These are phyloP conservation scores for Domatiomyces globalis DNA, from an alignment of 2,329 filamentous ascomycete genomes.

Conservation along the genomic window DNA sequence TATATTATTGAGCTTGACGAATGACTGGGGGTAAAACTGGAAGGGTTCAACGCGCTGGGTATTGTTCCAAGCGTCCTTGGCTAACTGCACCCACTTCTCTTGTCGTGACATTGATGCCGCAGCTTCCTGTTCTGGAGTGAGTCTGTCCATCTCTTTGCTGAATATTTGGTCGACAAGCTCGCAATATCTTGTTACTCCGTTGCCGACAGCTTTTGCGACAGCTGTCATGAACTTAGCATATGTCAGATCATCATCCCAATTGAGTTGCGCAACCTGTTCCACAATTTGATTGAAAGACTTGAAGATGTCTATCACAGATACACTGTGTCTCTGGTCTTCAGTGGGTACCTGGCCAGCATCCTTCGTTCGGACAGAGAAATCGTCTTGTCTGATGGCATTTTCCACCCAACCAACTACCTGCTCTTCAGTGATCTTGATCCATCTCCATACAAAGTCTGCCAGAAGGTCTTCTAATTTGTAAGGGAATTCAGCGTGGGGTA, in stretches of 20 bases:
- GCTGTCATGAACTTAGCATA: constrained; percentile 96
- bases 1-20: constrained; percentile 96
- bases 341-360: constrained; percentile 48
- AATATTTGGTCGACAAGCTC: constrained; percentile 80
- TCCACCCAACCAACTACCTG: constrained; percentile 76
- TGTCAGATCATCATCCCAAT: constrained; percentile 88
- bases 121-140: constrained; percentile 74
- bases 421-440: constrained; percentile 68
- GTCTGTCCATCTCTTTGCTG: constrained; percentile 78
- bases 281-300: constrained; percentile 84
- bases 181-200: constrained; percentile 76
- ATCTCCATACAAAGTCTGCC: constrained; percentile 89
- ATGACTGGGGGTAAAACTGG: constrained; percentile 70
- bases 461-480: constrained; percentile 79
- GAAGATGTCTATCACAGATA: constrained; percentile 87
- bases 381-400: constrained; percentile 77
- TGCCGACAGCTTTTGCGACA: constrained; percentile 68
- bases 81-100: constrained; percentile 84
- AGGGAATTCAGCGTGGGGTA: constrained; percentile 61
- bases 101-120: constrained; percentile 66
- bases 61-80: constrained; percentile 81
- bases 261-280: constrained; percentile 69
- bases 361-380: constrained; percentile 61
- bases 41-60: constrained; percentile 94
- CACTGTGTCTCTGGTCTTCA: constrained; percentile 79